Conservation (phyloP, 345 rosid species). For the Camelina laxa region DNA sequence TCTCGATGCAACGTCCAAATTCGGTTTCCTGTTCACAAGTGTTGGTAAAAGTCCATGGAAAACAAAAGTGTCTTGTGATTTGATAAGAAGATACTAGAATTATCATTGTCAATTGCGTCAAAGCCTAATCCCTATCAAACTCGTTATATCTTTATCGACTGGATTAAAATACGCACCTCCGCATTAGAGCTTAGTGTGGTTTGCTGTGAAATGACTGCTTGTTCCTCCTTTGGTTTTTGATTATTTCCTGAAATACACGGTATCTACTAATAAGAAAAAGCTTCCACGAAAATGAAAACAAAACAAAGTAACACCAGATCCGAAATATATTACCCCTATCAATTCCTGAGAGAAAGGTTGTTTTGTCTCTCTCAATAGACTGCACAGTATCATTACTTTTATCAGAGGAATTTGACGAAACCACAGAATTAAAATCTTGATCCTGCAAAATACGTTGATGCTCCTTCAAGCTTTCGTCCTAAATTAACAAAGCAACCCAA, state of each 20-base stretch:
- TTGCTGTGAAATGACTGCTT: constrained; percentile 42
- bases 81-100: constrained; percentile 3
- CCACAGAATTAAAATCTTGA: constrained; percentile 49
- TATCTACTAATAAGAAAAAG: constrained; percentile 35
- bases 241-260: constrained; percentile 53
- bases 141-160: constrained; percentile 3
- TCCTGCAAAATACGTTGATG: constrained; percentile 65
- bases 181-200: constrained; percentile 40
- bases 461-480: constrained; percentile 71
- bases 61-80: not conserved
- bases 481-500: constrained; percentile 36
- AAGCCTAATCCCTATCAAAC: constrained; percentile 25
- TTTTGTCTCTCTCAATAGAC: constrained; percentile 41
- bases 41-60: not conserved
- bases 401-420: constrained; percentile 39
- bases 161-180: constrained; percentile 45
- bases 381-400: constrained; percentile 37
- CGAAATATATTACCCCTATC: constrained; percentile 44
- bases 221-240: constrained; percentile 44
- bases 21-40: not conserved
- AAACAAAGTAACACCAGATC: constrained; percentile 9
- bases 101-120: constrained; percentile 20
- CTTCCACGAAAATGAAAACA: not conserved
- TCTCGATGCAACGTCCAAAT: constrained; percentile 15
- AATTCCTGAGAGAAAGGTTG: constrained; percentile 35